Percentiles rank a stretch among this genome's conserved stretches.
phyloP scores from a whole-genome alignment of 805 yeast genomes.

The Yamadazyma laniorum region DNA sequence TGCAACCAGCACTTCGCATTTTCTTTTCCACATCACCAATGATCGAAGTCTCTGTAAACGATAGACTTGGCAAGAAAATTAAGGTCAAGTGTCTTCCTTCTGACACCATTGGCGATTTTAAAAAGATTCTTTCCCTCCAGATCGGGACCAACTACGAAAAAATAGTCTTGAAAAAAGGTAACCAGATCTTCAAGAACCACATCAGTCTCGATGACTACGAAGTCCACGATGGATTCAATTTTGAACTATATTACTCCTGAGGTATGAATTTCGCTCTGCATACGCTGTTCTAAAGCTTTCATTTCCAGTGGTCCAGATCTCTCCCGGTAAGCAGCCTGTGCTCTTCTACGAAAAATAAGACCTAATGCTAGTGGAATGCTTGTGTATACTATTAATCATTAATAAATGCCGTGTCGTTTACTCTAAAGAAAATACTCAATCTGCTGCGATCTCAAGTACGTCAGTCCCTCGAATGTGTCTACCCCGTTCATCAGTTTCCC shows the following conservation, averaged over 20 bases:
- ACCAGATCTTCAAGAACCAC: constrained; percentile 81
- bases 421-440: constrained; percentile 53
- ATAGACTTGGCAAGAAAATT: constrained; percentile 81
- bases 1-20: background rate
- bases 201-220: constrained; percentile 93
- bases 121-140: constrained; percentile 78
- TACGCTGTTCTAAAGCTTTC: too few species aligned
- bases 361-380: too few species aligned
- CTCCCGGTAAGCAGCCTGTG: too few species aligned
- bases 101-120: constrained; percentile 88
- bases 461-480: constrained; percentile 8
- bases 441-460: constrained; percentile 25
- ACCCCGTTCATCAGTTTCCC: constrained; percentile 41
- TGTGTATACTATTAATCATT: constrained; percentile 5
- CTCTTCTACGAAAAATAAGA: too few species aligned
- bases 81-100: constrained; percentile 83
- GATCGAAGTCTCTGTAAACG: constrained; percentile 44
- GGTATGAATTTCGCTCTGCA: too few species aligned
- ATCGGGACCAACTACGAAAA: constrained; percentile 71
- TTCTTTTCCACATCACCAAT: constrained; percentile 14
- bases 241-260: constrained; percentile 73
- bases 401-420: constrained; percentile 2
- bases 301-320: too few species aligned
- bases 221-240: constrained; percentile 81
- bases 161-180: constrained; percentile 78